A percentile compares a stretch with the other conserved stretches of the same genome.
Conservation (phyloP, 2,329 filamentous ascomycete genomes). For the Xylariaceae sp. region DNA sequence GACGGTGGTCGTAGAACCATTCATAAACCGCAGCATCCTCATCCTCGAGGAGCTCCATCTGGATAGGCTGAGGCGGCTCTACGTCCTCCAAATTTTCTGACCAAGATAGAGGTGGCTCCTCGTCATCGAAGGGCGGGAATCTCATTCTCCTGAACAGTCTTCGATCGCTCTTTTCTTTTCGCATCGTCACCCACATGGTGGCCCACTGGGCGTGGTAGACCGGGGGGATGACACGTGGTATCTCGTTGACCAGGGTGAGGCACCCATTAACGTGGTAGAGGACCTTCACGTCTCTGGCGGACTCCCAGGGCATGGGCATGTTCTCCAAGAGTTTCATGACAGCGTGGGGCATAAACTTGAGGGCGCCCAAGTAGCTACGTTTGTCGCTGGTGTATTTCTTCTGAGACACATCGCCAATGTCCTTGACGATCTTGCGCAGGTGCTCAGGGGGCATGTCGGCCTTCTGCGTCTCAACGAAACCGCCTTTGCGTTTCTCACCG, state of each 20-base stretch:
- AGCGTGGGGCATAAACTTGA: slow-evolving; percentile 99
- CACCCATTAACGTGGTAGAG: slow-evolving; percentile 98
- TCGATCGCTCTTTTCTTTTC: slow-evolving; percentile 93
- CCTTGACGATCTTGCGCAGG: slow-evolving; percentile 94
- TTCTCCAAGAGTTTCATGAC: slow-evolving; percentile 97
- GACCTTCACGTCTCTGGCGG: slow-evolving; percentile 91
- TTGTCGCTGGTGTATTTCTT: slow-evolving; percentile 99
- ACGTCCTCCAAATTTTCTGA: slow-evolving; percentile 99
- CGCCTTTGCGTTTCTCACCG: slow-evolving; percentile 92
- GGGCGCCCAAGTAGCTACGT: slow-evolving; percentile 89
- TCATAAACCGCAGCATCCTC: slow-evolving; percentile 90
- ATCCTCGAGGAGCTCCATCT: slow-evolving; percentile 94
- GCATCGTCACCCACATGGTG: slow-evolving; percentile 99
- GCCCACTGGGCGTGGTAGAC: slow-evolving; percentile 99
- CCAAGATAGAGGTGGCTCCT: slow-evolving; percentile 96
- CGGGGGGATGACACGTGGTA: slow-evolving; percentile 91
- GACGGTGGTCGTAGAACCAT: slow-evolving; percentile 96
- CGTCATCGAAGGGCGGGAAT: slow-evolving; percentile 97
- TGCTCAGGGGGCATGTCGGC: slow-evolving; percentile 98
- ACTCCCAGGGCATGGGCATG: slow-evolving; percentile 99
- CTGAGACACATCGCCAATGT: slow-evolving; percentile 98
- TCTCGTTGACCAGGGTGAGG: slow-evolving; percentile 93
- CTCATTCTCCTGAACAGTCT: slow-evolving; percentile 98
- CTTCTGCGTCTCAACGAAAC: slow-evolving; percentile 97
- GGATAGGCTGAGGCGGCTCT: slow-evolving; percentile 93